Conservation (phyloP, 2,329 filamentous ascomycete species). For the Talaromyces sp. region DNA sequence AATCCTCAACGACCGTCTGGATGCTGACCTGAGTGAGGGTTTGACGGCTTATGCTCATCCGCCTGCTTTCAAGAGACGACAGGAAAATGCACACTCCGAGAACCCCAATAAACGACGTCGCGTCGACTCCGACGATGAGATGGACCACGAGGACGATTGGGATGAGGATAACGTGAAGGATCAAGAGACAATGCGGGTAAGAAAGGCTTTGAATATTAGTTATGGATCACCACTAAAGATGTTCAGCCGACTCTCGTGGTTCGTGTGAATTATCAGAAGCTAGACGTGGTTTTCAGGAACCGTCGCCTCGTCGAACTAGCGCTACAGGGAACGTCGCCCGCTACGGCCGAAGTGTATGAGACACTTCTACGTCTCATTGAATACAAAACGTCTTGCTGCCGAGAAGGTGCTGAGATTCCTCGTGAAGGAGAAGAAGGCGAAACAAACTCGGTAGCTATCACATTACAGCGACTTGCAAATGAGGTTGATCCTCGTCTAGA, state of each 20-base stretch:
- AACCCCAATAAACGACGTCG: slow-evolving; percentile 23
- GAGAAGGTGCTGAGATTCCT: slow-evolving; percentile 39
- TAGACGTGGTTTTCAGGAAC: slow-evolving; percentile 77
- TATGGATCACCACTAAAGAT: slow-evolving; percentile 21
- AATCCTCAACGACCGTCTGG: slow-evolving; percentile 33
- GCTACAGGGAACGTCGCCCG: slow-evolving; percentile 65
- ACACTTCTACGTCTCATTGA: slow-evolving; percentile 70
- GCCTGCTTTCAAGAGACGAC: slow-evolving; percentile 34
- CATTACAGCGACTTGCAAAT: slow-evolving; percentile 32
- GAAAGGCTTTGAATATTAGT: slow-evolving; percentile 10
- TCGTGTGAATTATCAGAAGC: slow-evolving; percentile 80
- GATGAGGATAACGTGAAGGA: slow-evolving; percentile 38
- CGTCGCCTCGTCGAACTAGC: slow-evolving; percentile 71
- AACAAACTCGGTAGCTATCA: slow-evolving; percentile 36
- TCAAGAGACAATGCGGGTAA: slow-evolving; percentile 39
- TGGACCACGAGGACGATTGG: slow-evolving; percentile 27
- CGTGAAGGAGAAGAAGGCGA: slow-evolving; percentile 43
- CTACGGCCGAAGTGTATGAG: slow-evolving; percentile 74
- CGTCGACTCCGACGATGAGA: slow-evolving; percentile 28
- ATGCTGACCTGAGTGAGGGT: slow-evolving; percentile 35
- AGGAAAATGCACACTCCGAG: slow-evolving; percentile 22
- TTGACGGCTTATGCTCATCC: slow-evolving; percentile 33
- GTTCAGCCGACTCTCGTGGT: slow-evolving; percentile 68
- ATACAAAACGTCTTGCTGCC: slow-evolving; percentile 64
- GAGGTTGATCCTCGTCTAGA: slow-evolving; percentile 39